Evolutionary conservation across 805 yeast genomes (phyloP), one percentile per base, ranked within the genome.

Genomic region (Myxozyma vanderwaltii): DNA sequence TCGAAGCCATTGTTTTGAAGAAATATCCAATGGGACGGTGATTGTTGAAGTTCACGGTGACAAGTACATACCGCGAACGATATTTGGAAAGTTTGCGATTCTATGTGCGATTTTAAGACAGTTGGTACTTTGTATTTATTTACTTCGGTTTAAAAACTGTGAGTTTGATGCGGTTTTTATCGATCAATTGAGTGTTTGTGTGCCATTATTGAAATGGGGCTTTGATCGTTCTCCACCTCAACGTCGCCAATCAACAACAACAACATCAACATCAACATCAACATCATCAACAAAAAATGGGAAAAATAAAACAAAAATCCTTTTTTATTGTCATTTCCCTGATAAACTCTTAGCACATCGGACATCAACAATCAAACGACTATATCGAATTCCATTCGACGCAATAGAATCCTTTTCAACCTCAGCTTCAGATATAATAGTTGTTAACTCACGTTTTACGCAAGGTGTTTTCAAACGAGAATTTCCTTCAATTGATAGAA

Each of bases 281-380:
- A 6, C 41, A 13, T 38, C 41, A 6, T 7, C 41, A 38, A 8
- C 6, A 13, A 15, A 4, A 19, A 10, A 26, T 10, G 44, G 51
- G 27, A 48, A 33, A 13, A 46, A 54, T 7, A 49, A 61, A 10
- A 71, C 86, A 1, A 82, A 82, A 51, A 79, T 88, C 2, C 74
- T 94, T 52, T 94, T 92, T 70, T 94, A 94, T 73, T 91, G 99
- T 69, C 99, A 94, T 76, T 92, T 92, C 72, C 99, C 99, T 0
- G 99, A 94, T 72, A 86, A 87, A 69, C 77, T 86, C 50, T 75
- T 92, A 44, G 86, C 96, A 0, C 75, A 76, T 19, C 85, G 86
- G 54, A 36, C 51, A 1, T 76, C 79, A 2, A 27, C 79, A 0
- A 27, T 86, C 7, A 86, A 90, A 67, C 76, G 74, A 60, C 51